These are phyloP conservation scores for Apophysomyces sp. DNA, from an alignment of 371 early-diverging fungal genomes.

Conservation along the genomic window DNA sequence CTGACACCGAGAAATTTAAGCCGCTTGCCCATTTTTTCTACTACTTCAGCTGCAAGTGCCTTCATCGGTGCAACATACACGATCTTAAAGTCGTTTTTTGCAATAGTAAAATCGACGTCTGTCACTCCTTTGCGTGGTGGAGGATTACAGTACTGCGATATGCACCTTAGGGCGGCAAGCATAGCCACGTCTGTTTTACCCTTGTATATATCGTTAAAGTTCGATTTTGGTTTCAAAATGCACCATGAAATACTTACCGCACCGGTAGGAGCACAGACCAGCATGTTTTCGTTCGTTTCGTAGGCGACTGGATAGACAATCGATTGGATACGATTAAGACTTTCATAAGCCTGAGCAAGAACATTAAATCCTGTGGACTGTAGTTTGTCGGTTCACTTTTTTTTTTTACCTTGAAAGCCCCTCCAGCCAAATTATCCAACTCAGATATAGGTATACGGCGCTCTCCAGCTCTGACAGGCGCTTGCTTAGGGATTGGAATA, in stretches of 20 bases:
- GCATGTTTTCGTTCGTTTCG: slow-evolving; percentile 95
- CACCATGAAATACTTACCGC: slow-evolving; percentile 61
- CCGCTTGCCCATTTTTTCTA: slow-evolving; percentile 86
- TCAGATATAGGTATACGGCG: slow-evolving; percentile 58
- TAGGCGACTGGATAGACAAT: slow-evolving; percentile 93
- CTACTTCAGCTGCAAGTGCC: slow-evolving; percentile 98
- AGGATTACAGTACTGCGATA: slow-evolving; percentile 67
- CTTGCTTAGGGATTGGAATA: slow-evolving; percentile 68
- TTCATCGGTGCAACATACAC: slow-evolving; percentile 99
- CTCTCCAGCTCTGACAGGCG: slow-evolving; percentile 61
- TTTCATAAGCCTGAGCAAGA: slow-evolving; percentile 67
- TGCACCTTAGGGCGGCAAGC: slow-evolving; percentile 83
- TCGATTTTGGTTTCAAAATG: background rate
- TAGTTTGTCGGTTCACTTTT: background rate
- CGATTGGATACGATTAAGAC: slow-evolving; percentile 93
- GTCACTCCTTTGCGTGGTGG: slow-evolving; percentile 40
- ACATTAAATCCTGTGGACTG: background rate
- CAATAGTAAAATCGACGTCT: slow-evolving; percentile 54
- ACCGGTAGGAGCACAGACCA: slow-evolving; percentile 99
- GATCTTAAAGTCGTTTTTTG: slow-evolving; percentile 88
- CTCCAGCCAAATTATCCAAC: slow-evolving; percentile 73
- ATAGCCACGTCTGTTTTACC: slow-evolving; percentile 99
- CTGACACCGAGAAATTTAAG: slow-evolving; percentile 83
- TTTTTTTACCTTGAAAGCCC: slow-evolving; percentile 68
- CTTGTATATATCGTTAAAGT: slow-evolving; percentile 34